Evolutionary conservation across 257 asterid species (phyloP).

Genomic region (Marsdenia floribunda): DNA sequence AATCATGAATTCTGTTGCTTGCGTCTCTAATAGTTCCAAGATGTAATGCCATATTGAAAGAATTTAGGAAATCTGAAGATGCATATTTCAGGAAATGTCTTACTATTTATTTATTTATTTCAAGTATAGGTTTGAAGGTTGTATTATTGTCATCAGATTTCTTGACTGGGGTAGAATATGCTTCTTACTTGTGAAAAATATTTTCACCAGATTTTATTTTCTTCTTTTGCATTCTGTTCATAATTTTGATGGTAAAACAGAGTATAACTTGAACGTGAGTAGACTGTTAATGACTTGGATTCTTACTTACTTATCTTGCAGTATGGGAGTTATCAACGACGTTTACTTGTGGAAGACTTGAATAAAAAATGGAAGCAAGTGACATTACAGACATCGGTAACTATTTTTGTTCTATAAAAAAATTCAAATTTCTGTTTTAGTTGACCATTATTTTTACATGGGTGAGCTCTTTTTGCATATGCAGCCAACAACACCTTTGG

Average conservation of each 20-base stretch:
- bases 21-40: neutral
- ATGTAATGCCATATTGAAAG: neutral
- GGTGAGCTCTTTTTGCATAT: slow-evolving; percentile 4
- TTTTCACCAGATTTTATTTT: neutral
- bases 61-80: neutral
- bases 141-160: neutral
- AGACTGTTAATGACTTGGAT: neutral
- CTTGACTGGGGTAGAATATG: neutral
- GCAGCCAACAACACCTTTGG: slow-evolving; percentile 84
- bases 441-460: neutral
- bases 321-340: slow-evolving; percentile 76
- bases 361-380: slow-evolving; percentile 87
- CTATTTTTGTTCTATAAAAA: slow-evolving; percentile 10
- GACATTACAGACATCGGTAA: slow-evolving; percentile 62
- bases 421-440: neutral
- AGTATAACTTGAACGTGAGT: slow-evolving; percentile 11
- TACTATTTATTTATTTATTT: neutral
- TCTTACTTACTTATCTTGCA: slow-evolving; percentile 28
- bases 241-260: neutral
- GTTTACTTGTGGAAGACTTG: slow-evolving; percentile 63
- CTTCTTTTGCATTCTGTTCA: neutral
- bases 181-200: neutral
- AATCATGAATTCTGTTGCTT: neutral
- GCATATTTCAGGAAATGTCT: neutral
- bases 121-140: neutral